A percentile compares a stretch with the other conserved stretches of the same genome.
Conservation (phyloP, 2,329 filamentous ascomycete species). For the Dothiorella sarmentorum region DNA sequence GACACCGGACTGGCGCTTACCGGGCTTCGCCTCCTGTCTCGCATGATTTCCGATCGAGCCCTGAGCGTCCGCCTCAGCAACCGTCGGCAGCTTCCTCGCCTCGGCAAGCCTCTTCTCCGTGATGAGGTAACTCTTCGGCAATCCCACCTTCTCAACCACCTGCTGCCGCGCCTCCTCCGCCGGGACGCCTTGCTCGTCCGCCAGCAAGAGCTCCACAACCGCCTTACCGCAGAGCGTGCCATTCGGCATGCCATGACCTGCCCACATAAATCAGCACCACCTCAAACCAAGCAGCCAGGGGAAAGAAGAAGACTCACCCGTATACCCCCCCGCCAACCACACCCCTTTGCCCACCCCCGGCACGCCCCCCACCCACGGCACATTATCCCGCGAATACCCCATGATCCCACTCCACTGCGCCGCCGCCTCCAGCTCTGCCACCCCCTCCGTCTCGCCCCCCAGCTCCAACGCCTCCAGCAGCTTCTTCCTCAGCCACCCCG, state of each 20-base stretch:
- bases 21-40: slow-evolving; percentile 3
- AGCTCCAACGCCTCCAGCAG: slow-evolving; percentile 37
- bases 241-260: slow-evolving; percentile 69
- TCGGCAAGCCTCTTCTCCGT: slow-evolving; percentile 34
- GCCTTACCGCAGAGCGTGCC: slow-evolving; percentile 64
- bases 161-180: slow-evolving; percentile 26
- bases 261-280: not conserved
- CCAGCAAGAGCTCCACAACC: slow-evolving; percentile 58
- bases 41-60: slow-evolving; percentile 24
- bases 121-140: slow-evolving; percentile 39
- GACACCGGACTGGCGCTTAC: not conserved
- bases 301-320: slow-evolving; percentile 42
- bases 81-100: slow-evolving; percentile 31
- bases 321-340: slow-evolving; percentile 65
- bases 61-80: slow-evolving; percentile 32
- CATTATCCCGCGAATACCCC: slow-evolving; percentile 66
- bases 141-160: slow-evolving; percentile 33
- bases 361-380: slow-evolving; percentile 70
- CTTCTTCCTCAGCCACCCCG: slow-evolving; percentile 52
- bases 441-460: slow-evolving; percentile 34
- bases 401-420: slow-evolving; percentile 74
- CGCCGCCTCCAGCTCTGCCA: slow-evolving; percentile 45
- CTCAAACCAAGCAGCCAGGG: not conserved
- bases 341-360: slow-evolving; percentile 53
- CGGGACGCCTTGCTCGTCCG: slow-evolving; percentile 36